phyloP scores from a whole-genome alignment of 2,329 filamentous ascomycete species.

The Akanthomyces muscarius region DNA sequence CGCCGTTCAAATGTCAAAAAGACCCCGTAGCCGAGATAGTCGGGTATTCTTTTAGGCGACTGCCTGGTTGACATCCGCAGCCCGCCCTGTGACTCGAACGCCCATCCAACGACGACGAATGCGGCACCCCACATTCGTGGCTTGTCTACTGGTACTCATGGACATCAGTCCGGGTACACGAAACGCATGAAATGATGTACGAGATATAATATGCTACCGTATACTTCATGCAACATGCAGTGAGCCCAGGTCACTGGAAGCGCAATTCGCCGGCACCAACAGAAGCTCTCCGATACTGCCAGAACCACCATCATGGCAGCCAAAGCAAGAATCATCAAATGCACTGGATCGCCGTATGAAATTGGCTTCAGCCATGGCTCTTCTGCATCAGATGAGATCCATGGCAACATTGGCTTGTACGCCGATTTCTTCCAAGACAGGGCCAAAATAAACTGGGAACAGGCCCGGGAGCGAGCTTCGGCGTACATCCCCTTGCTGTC shows the following conservation, averaged over 20 bases:
- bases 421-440: neutral
- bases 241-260: neutral
- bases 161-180: neutral
- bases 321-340: neutral
- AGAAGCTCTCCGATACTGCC: neutral
- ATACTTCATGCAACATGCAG: neutral
- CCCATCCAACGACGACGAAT: neutral
- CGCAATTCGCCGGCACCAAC: neutral
- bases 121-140: neutral
- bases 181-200: neutral
- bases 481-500: neutral
- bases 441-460: neutral
- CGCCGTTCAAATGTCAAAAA: neutral
- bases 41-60: neutral
- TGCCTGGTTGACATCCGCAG: neutral
- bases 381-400: neutral
- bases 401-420: neutral
- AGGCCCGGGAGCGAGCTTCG: neutral
- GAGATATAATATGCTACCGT: neutral
- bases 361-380: neutral
- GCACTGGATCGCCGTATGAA: conserved; percentile 1
- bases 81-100: neutral
- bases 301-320: neutral
- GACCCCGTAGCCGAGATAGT: neutral
- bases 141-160: neutral